Percentiles rank a stretch among this genome's conserved stretches.
Evolutionary conservation across 768 basidiomycete species (phyloP).

Genomic region (Leccinum disarticulatum): DNA sequence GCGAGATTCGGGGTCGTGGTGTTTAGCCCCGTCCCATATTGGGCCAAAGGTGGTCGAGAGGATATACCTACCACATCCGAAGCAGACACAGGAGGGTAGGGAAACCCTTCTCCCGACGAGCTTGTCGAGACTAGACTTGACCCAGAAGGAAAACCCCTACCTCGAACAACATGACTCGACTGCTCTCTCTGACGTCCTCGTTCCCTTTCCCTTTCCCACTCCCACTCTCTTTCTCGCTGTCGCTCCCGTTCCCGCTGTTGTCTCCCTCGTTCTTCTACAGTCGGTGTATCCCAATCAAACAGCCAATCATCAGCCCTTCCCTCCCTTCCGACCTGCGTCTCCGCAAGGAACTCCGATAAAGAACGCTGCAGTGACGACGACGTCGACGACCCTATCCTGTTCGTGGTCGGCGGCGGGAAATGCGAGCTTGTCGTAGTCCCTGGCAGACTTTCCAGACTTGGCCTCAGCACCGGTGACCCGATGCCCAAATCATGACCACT

Average conservation of each 20-base stretch:
- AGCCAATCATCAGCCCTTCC: conserved; percentile 14
- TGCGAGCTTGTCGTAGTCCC: conserved; percentile 9
- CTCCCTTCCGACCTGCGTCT: conserved; percentile 13
- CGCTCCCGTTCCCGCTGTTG: conserved; percentile 4
- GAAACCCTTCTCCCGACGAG: conserved; percentile 19
- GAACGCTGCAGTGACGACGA: conserved; percentile 20
- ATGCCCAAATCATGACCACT: conserved; percentile 9
- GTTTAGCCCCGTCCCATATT: conserved; percentile 5
- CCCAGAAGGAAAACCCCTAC: conserved; percentile 16
- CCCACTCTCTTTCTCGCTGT: conserved; percentile 18
- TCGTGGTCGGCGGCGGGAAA: conserved; percentile 7
- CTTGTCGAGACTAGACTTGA: conserved; percentile 15
- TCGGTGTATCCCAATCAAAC: conserved; percentile 21
- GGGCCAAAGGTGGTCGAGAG: conserved; percentile 10
- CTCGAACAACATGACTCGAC: conserved; percentile 15
- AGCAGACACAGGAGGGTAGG: background rate
- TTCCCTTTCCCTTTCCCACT: conserved; percentile 18
- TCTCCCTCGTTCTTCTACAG: conserved; percentile 12
- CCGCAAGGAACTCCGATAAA: conserved; percentile 24
- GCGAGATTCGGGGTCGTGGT: background rate
- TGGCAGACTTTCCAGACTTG: conserved; percentile 15
- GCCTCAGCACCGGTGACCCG: conserved; percentile 14
- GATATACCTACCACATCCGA: background rate
- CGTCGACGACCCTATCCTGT: conserved; percentile 5
- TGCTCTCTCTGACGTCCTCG: conserved; percentile 19